These are phyloP conservation scores for Aciculosporium take DNA, from an alignment of 2,329 filamentous ascomycete genomes.

Conservation along the genomic window DNA sequence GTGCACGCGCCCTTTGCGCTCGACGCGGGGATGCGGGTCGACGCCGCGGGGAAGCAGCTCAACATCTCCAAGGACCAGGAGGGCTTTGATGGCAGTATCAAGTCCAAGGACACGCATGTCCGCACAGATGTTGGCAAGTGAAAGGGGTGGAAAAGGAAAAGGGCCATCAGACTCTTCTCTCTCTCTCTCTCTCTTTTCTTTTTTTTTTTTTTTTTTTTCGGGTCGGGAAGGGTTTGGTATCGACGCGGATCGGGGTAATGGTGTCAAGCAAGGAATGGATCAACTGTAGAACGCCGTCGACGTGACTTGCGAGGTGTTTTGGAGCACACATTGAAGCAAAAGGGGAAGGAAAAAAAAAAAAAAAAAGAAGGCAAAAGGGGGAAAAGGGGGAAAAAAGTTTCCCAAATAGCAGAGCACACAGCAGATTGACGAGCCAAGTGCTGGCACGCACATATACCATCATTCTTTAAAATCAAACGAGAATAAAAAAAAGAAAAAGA, in stretches of 20 bases:
- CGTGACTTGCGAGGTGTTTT: no score
- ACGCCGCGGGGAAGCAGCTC: conserved; percentile 10
- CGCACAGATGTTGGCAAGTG: not conserved
- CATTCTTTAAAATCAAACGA: no score
- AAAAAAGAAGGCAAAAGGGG: not conserved
- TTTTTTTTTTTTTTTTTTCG: no score
- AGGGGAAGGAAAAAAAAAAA: not conserved
- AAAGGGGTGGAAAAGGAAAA: not conserved
- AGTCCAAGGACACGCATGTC: conserved; percentile 1
- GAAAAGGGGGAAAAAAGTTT: not conserved
- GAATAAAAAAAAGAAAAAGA: no score
- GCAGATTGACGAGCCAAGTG: not conserved
- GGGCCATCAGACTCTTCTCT: not conserved
- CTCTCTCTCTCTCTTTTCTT: no score
- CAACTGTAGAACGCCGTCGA: no score
- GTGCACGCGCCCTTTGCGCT: conserved; percentile 15
- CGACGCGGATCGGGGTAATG: no score
- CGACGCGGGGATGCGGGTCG: conserved; percentile 10
- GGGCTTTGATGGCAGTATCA: conserved; percentile 10
- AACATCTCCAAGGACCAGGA: conserved; percentile 12
- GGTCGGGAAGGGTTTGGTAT: no score
- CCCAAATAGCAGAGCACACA: not conserved
- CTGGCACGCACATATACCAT: not conserved
- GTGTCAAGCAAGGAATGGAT: no score
- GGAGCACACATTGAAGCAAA: no score